Evolutionary conservation across 805 yeast genomes (phyloP), one percentile per base, ranked within the genome.

Genomic region (Metschnikowia picachoensis): DNA sequence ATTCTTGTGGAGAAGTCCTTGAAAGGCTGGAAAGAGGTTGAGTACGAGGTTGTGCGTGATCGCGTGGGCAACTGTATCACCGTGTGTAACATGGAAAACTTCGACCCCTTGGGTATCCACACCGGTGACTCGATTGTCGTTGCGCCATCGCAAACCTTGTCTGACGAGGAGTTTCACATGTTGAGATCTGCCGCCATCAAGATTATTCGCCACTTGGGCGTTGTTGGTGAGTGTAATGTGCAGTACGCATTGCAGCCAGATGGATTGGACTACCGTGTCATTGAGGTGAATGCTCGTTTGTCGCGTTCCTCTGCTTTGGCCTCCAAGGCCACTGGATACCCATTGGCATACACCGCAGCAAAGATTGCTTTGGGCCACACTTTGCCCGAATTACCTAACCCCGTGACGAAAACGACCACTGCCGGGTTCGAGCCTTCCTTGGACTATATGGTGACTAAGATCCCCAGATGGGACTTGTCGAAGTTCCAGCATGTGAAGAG

Each of bases 11-110:
- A 92, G 72, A 91, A 87, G 76, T 92, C 98, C 6, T 76, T 92
- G 72, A 92, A 91, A 76, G 99, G 99, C 55, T 92, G 99, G 99
- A 92, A 92, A 69, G 99, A 92, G 72, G 95, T 92, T 52, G 99
- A 92, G 72, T 92, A 92, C 68, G 99, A 92, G 75, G 99, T 92
- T 55, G 98, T 92, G 47, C 85, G 99, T 65, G 99, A 92, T 74
- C 80, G 94, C 54, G 94, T 86, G 46, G 97, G 85, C 57, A 92
- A 92, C 79, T 92, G 99, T 79, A 92, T 92, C 66, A 92, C 99
- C 37, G 99, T 92, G 44, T 92, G 99, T 78, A 92, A 92, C 72
- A 92, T 92, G 99, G 99, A 92, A 74, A 92, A 92, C 76, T 92
- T 92, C 59, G 99, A 92, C 70, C 99, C 99, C 37, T 80, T 92